Conservation (phyloP, 1,284 basidiomycete genomes). For the Cutaneotrichosporon cutaneum region DNA sequence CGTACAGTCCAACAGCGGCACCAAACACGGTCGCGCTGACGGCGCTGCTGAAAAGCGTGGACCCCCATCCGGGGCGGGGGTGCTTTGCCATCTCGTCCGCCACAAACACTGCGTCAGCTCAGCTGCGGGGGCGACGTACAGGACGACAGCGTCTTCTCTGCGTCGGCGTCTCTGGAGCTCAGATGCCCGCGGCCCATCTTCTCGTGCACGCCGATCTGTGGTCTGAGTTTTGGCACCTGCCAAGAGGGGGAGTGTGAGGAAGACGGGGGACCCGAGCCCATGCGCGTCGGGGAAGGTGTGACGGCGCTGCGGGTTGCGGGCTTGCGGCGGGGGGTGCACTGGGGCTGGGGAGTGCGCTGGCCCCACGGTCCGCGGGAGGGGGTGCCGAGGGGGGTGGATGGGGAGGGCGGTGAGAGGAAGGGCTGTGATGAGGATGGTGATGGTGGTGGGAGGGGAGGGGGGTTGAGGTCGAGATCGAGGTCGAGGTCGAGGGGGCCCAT, state of each 20-base stretch:
- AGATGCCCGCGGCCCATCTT: not conserved
- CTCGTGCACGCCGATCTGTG: not conserved
- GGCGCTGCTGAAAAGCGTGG: conserved; percentile 22
- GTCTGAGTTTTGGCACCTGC: not conserved
- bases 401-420: not conserved
- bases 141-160: not conserved
- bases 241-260: not conserved
- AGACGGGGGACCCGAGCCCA: not conserved
- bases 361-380: not conserved
- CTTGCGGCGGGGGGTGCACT: not conserved
- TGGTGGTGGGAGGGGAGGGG: conserved; percentile 2
- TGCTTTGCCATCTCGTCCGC: conserved; percentile 7
- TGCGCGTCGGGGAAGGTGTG: conserved; percentile 2
- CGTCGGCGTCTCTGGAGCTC: not conserved
- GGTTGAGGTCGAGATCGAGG: not conserved
- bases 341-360: not conserved
- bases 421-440: not conserved
- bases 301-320: not conserved
- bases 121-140: not conserved
- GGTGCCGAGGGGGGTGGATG: not conserved
- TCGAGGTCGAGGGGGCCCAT: not conserved
- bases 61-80: not conserved
- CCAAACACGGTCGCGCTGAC: conserved; percentile 35
- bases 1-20: conserved; percentile 41
- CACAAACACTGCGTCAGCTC: conserved; percentile 7